These are phyloP conservation scores for Agrocybe praecox DNA, from an alignment of 768 basidiomycete genomes.

Conservation along the genomic window DNA sequence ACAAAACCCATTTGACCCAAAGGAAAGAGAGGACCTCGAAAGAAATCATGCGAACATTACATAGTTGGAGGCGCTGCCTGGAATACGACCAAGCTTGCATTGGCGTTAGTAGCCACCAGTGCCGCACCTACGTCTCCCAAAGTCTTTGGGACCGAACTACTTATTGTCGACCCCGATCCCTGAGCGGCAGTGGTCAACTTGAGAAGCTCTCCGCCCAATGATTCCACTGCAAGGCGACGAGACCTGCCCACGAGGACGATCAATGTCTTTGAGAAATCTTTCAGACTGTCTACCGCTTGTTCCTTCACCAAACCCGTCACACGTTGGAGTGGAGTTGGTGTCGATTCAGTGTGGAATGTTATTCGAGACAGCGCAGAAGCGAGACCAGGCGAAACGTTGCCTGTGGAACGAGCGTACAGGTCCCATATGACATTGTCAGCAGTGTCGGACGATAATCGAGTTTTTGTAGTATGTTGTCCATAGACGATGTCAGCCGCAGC, in stretches of 20 bases:
- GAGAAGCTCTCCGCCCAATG: slow-evolving; percentile 61
- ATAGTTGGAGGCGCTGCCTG: slow-evolving; percentile 41
- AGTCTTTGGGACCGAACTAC: slow-evolving; percentile 66
- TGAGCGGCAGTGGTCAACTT: slow-evolving; percentile 35
- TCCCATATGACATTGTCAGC: slow-evolving; percentile 84
- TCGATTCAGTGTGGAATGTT: slow-evolving; percentile 52
- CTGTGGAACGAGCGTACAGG: slow-evolving; percentile 46
- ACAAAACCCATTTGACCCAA: too few relatives aligned
- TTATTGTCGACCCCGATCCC: slow-evolving; percentile 32
- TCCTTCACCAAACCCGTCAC: slow-evolving; percentile 47
- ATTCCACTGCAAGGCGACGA: slow-evolving; percentile 64
- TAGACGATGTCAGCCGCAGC: slow-evolving; percentile 74
- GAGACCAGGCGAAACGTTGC: slow-evolving; percentile 27
- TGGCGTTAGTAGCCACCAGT: slow-evolving; percentile 54
- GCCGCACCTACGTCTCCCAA: slow-evolving; percentile 78
- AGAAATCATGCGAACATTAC: background rate
- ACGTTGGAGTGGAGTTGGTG: slow-evolving; percentile 57
- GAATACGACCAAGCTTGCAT: slow-evolving; percentile 55
- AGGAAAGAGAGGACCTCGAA: too few relatives aligned
- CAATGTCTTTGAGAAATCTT: slow-evolving; percentile 41
- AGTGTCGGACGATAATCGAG: slow-evolving; percentile 72
- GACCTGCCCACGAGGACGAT: slow-evolving; percentile 77
- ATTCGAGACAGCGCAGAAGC: slow-evolving; percentile 61
- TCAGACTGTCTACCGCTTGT: slow-evolving; percentile 25
- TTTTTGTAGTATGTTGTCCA: slow-evolving; percentile 62